A percentile compares a stretch with the other conserved stretches of the same genome.
phyloP scores from a whole-genome alignment of 495 filamentous ascomycete genomes.

The Podospora pseudoanserina region DNA sequence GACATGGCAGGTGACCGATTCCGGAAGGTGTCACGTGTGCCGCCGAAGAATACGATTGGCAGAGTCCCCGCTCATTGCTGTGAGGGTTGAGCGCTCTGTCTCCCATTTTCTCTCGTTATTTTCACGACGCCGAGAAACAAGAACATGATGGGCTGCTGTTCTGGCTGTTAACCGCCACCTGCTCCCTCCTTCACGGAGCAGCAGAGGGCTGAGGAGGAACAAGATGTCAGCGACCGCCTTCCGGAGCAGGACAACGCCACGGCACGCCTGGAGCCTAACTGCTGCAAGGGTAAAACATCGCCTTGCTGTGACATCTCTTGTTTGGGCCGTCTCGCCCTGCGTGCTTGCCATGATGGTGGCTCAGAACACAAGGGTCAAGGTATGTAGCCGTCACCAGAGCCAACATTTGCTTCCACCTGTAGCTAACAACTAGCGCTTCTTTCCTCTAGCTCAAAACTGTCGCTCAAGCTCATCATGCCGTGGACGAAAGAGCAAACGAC shows the following conservation, averaged over 20 bases:
- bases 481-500: constrained; percentile 19
- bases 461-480: constrained; percentile 16
- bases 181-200: too few species aligned
- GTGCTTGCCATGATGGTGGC: constrained; percentile 30
- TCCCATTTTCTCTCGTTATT: too few species aligned
- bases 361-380: constrained; percentile 5
- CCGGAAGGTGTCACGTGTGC: too few species aligned
- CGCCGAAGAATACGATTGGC: too few species aligned
- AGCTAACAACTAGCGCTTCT: neutral
- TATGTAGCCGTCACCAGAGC: neutral
- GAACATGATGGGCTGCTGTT: neutral
- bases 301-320: constrained; percentile 41
- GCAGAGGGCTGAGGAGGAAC: neutral
- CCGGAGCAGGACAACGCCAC: neutral
- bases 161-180: neutral
- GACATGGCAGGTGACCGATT: too few species aligned
- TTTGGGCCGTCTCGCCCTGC: constrained; percentile 47
- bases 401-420: neutral
- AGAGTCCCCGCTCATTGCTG: neutral
- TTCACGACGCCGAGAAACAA: neutral
- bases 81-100: too few species aligned
- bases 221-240: neutral
- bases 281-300: constrained; percentile 37
- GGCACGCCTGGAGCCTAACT: constrained; percentile 13
- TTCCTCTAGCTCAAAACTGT: too few species aligned